Conservation (phyloP, 306 rosid genomes). For the Neltuma alba region DNA sequence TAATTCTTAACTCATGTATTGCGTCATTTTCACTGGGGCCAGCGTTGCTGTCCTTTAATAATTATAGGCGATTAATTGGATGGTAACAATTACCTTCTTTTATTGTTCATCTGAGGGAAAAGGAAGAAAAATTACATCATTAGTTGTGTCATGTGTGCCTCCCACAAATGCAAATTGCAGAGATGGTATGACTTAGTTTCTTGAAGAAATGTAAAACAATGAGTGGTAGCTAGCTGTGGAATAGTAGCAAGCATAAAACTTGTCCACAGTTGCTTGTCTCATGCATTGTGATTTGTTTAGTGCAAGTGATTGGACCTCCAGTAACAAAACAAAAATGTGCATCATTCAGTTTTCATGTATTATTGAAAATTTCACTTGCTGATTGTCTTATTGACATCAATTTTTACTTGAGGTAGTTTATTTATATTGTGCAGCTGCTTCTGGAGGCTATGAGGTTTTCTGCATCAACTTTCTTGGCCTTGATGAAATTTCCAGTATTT, state of each 20-base stretch:
- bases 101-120: background rate
- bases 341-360: background rate
- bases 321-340: background rate
- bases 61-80: background rate
- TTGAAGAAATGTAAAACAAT: background rate
- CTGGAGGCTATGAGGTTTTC: slow-evolving; percentile 66
- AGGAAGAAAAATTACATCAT: background rate
- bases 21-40: background rate
- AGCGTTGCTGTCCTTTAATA: background rate
- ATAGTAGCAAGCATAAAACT: background rate
- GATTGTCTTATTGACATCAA: slow-evolving; percentile 31
- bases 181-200: background rate
- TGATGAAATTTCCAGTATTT: slow-evolving; percentile 56
- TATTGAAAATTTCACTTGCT: slow-evolving; percentile 30
- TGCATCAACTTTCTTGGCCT: slow-evolving; percentile 55
- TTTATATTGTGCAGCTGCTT: slow-evolving; percentile 70
- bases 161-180: background rate
- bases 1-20: background rate
- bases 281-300: background rate
- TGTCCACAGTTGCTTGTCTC: background rate
- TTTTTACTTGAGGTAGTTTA: slow-evolving; percentile 27
- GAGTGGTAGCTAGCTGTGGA: background rate
- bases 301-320: background rate
- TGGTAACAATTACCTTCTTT: background rate
- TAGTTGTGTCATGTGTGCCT: background rate